Evolutionary conservation across 129 eudicot genomes (phyloP).

Genomic region (Flaveria ramosissima): DNA sequence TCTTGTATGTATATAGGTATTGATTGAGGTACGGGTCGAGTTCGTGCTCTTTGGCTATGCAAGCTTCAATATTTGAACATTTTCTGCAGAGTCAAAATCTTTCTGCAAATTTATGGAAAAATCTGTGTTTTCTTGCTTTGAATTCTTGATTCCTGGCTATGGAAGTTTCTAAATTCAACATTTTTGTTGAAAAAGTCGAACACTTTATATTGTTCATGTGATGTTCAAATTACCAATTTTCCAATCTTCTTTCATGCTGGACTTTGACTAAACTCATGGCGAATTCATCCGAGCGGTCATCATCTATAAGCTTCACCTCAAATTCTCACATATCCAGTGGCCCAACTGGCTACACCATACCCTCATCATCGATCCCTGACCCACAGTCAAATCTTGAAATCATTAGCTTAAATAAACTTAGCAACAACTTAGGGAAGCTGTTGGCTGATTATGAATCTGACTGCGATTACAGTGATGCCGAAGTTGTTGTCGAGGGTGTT

Average conservation of each 20-base stretch:
- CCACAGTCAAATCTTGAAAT: constrained; percentile 47
- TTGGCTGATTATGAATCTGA: constrained; percentile 34
- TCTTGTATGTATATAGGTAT: too few relatives aligned
- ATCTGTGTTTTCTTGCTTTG: too few relatives aligned
- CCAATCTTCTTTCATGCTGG: neutral
- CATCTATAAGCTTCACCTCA: constrained; percentile 59
- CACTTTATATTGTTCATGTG: too few relatives aligned
- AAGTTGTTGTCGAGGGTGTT: constrained; percentile 54
- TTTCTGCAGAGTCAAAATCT: too few relatives aligned
- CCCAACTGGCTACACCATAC: constrained; percentile 34
- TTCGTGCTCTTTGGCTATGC: too few relatives aligned
- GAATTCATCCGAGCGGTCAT: constrained; percentile 47
- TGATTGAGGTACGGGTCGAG: too few relatives aligned
- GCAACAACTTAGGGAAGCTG: constrained; percentile 57
- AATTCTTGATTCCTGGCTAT: neutral
- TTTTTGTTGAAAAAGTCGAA: constrained; percentile 9
- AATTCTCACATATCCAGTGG: constrained; percentile 53
- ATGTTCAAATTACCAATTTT: too few relatives aligned
- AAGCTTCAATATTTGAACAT: too few relatives aligned
- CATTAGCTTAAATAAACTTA: constrained; percentile 55
- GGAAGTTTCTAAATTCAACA: constrained; percentile 1
- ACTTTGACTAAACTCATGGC: constrained; percentile 34
- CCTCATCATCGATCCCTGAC: constrained; percentile 32
- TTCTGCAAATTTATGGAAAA: too few relatives aligned
- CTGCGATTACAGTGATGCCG: constrained; percentile 52